Conservation (phyloP, 805 yeast genomes). For the Yarrowia porcina region DNA sequence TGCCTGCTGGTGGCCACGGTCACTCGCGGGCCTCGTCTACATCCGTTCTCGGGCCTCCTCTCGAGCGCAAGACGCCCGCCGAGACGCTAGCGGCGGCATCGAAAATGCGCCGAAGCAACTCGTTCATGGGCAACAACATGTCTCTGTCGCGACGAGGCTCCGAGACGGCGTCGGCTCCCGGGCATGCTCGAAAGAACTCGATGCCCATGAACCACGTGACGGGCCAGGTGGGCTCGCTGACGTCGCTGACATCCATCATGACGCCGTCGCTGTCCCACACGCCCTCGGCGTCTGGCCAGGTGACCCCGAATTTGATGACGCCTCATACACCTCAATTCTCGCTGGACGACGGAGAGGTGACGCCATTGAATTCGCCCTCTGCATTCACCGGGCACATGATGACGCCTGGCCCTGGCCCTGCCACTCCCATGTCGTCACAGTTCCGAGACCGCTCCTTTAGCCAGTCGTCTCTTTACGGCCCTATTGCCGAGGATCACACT, state of each 20-base stretch:
- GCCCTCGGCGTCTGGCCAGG: conserved; percentile 10
- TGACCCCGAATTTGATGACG: conserved; percentile 15
- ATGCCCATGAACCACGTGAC: conserved; percentile 24
- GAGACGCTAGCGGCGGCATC: conserved; percentile 24
- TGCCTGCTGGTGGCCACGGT: background rate
- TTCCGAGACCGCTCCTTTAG: conserved; percentile 20
- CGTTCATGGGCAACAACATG: conserved; percentile 18
- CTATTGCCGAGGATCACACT: background rate
- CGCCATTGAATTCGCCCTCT: conserved; percentile 20
- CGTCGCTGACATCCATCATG: conserved; percentile 21
- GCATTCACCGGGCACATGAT: conserved; percentile 8
- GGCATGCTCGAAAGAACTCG: conserved; percentile 21
- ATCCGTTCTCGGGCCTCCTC: conserved; percentile 18
- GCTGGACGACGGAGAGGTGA: conserved; percentile 24
- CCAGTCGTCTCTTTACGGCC: conserved; percentile 18
- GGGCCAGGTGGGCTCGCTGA: conserved; percentile 20
- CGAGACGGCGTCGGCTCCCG: conserved; percentile 7
- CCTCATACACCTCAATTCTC: conserved; percentile 24
- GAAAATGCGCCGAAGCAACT: conserved; percentile 23
- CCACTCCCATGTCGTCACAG: conserved; percentile 20
- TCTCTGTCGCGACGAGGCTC: conserved; percentile 24
- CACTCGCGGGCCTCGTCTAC: conserved; percentile 9
- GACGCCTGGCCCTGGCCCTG: conserved; percentile 16
- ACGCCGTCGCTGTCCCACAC: conserved; percentile 14
- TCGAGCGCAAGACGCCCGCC: conserved; percentile 25